phyloP scores from a whole-genome alignment of 768 basidiomycete species.

The Pisolithus sp. region DNA sequence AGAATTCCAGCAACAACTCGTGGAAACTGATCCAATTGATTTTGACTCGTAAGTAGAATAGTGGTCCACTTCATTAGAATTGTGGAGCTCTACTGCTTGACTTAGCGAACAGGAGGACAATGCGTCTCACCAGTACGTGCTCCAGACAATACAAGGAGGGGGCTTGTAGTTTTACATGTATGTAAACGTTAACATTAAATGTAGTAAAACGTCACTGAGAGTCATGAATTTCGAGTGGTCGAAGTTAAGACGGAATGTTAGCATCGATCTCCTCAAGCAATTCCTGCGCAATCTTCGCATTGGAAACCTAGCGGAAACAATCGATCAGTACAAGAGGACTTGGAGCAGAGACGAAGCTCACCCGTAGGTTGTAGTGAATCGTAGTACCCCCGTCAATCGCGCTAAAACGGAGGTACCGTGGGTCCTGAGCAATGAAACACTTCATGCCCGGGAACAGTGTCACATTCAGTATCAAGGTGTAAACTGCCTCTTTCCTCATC shows the following conservation, averaged over 20 bases:
- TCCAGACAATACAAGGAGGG: slow-evolving; percentile 23
- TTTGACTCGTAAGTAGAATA: too few species aligned
- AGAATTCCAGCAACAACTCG: too few species aligned
- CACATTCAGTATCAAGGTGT: slow-evolving; percentile 65
- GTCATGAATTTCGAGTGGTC: not conserved
- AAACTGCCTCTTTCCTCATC: slow-evolving; percentile 83
- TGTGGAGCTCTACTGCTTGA: too few species aligned
- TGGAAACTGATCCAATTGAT: too few species aligned
- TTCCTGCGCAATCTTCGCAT: slow-evolving; percentile 65
- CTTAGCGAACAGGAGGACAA: too few species aligned
- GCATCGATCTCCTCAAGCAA: slow-evolving; percentile 50
- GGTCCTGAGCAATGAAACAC: slow-evolving; percentile 66
- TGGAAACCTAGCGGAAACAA: slow-evolving; percentile 43
- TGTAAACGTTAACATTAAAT: slow-evolving; percentile 18
- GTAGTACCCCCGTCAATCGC: slow-evolving; percentile 55
- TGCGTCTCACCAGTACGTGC: not conserved
- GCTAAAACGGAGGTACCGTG: slow-evolving; percentile 73
- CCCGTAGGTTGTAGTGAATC: slow-evolving; percentile 72
- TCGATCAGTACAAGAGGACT: not conserved
- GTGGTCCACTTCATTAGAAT: too few species aligned
- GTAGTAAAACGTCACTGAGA: slow-evolving; percentile 4
- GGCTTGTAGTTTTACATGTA: slow-evolving; percentile 24
- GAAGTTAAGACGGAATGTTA: slow-evolving; percentile 32
- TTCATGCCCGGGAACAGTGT: slow-evolving; percentile 76
- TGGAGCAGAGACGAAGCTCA: slow-evolving; percentile 27